Evolutionary conservation across 2,329 filamentous ascomycete species (phyloP), one percentile per base, ranked within the genome.

Genomic region (Leptographium flavum): DNA sequence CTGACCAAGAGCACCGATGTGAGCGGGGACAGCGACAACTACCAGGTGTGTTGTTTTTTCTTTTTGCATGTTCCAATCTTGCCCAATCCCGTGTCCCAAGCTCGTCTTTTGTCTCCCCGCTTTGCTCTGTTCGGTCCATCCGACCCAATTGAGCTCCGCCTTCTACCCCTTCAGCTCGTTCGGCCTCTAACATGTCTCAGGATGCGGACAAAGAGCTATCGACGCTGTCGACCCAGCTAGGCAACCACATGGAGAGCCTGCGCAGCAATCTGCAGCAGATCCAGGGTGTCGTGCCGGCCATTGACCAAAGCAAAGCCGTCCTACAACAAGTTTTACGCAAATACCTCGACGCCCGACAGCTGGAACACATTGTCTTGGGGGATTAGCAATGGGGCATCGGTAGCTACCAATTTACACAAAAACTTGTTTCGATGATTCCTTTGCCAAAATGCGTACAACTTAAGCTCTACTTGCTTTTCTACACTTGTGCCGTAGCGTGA

Each of bases 211-310:
- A 65, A 19, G 67, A 71, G 38, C 54, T 75, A 15, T 52, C 63
- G n/a, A 56, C 58, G 2, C 54, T 74, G 4, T 67, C 65, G 0
- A 56, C 63, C 15, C 71, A 76, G 55, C 63, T 78, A 17, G 61
- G 63, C 11, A 73, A 58, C 43, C 74, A 78, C 50, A 69, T 76
- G 60, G 71, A 76, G 48, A 76, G 70, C 52, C 69, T 79, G 55
- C 63, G 60, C 45, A 61, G 61, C 37, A 78, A 78, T 53, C 59
- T 76, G 33, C 60, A 65, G 46, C 74, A 76, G 58, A 67, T 74
- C 14, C 67, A 70, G 1, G 70, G 68, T 7, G 61, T 79, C 4
- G 53, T 68, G 6, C 69, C 70, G 1, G 66, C 69, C 30, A 66
- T 78, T 15, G 57, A 53, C 17, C 65, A 60, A 45, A 72, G 65